phyloP scores from a whole-genome alignment of 2,329 filamentous ascomycete genomes.

The Escovopsis sp. region DNA sequence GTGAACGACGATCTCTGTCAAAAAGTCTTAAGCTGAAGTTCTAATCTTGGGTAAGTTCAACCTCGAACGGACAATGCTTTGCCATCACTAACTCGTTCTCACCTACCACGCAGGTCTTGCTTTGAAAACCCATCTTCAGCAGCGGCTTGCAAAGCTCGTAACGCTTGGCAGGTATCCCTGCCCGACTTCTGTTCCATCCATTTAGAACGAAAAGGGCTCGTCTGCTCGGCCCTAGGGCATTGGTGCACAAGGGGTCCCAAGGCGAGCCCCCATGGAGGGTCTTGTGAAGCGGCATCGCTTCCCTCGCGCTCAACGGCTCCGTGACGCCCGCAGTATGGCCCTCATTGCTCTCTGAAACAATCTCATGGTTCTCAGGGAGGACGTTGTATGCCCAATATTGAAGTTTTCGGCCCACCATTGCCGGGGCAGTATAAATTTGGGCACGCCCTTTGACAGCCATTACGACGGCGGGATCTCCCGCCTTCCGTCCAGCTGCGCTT shows the following conservation, averaged over 20 bases:
- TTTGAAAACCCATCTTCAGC: constrained; percentile 6
- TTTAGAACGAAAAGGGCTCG: too few relatives aligned
- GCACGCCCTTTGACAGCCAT: constrained; percentile 11
- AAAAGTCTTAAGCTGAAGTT: too few relatives aligned
- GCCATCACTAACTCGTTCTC: neutral
- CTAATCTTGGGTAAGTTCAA: too few relatives aligned
- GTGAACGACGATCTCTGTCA: too few relatives aligned
- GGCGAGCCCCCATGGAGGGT: constrained; percentile 4
- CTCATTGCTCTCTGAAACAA: constrained; percentile 3
- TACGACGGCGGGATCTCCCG: constrained; percentile 9
- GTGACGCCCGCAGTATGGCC: constrained; percentile 10
- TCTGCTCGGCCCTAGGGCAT: too few relatives aligned
- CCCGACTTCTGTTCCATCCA: too few relatives aligned
- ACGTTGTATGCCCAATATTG: constrained; percentile 12
- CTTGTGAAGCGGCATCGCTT: constrained; percentile 14
- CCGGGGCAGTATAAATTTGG: constrained; percentile 6
- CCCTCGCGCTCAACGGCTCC: constrained; percentile 8
- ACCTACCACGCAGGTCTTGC: constrained; percentile 2
- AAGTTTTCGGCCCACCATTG: constrained; percentile 9
- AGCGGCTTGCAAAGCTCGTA: constrained; percentile 9
- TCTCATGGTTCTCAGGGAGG: constrained; percentile 5
- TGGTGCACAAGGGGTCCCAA: neutral
- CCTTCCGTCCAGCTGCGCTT: too few relatives aligned
- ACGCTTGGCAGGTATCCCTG: neutral
- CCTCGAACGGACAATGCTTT: too few relatives aligned